Evolutionary conservation across 495 filamentous ascomycete genomes (phyloP).

Genomic region (Penicillium salamii): DNA sequence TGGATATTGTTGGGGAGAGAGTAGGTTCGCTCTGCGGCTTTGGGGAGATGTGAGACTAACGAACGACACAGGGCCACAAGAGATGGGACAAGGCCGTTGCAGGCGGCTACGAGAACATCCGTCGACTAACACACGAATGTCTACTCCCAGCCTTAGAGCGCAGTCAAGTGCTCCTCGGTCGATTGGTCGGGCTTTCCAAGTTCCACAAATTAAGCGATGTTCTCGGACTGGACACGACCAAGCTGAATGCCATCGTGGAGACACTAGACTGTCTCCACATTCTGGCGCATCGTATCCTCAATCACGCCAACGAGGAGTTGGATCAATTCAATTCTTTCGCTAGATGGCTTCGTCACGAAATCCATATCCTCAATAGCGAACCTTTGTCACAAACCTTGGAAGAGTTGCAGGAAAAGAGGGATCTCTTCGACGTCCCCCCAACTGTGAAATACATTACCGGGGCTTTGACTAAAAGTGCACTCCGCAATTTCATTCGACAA

Average conservation of each 20-base stretch:
- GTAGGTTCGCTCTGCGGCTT: constrained; percentile 42
- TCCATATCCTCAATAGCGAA: constrained; percentile 57
- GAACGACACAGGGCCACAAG: constrained; percentile 72
- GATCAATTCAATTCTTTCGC: constrained; percentile 77
- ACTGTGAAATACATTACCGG: constrained; percentile 53
- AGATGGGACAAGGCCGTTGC: constrained; percentile 88
- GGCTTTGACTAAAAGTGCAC: constrained; percentile 45
- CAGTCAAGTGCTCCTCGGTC: constrained; percentile 75
- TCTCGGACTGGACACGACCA: constrained; percentile 60
- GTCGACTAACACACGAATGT: constrained; percentile 77
- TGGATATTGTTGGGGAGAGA: constrained; percentile 80
- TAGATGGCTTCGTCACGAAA: constrained; percentile 80
- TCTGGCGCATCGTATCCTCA: constrained; percentile 69
- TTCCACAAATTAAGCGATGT: constrained; percentile 68
- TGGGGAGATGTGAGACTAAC: constrained; percentile 14
- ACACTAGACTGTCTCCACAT: constrained; percentile 72
- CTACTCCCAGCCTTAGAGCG: constrained; percentile 85
- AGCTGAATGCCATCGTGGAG: constrained; percentile 61
- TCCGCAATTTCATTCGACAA: constrained; percentile 45
- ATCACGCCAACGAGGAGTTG: constrained; percentile 71
- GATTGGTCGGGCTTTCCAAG: constrained; percentile 79
- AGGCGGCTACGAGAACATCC: constrained; percentile 71
- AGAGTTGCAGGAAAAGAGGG: constrained; percentile 46
- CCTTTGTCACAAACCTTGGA: constrained; percentile 44
- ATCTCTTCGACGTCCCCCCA: constrained; percentile 43